Base-by-base conservation (phyloP, 148 eudicot genomes). In the Beta vulgaris region DNA sequence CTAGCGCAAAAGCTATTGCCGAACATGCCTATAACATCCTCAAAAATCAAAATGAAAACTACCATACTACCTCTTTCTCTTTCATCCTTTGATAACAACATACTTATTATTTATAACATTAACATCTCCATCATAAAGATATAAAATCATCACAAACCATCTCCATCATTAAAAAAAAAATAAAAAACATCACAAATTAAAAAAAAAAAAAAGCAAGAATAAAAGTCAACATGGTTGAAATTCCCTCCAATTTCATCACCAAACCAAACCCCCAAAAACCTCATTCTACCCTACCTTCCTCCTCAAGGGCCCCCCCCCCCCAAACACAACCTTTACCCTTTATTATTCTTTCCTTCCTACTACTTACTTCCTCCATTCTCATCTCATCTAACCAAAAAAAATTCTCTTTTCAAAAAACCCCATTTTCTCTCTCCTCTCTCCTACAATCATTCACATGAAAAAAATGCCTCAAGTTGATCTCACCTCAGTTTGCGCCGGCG, bases 401-500 rank as follows among this genome's bases (percentile, higher is more conserved):
- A n/a, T n/a, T n/a, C n/a, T n/a, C n/a, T n/a, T n/a, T 51, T 67
- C 48, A 23, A 32, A 71, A 71, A 32, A 19, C 51, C 48, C 37
- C 54, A 7, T 6, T 18, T 48, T 58, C 72, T 68, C 72, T 65
- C 69, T 32, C 54, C 36, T 72, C 39, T 23, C 48, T 48, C 13
- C n/a, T n/a, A n/a, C n/a, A n/a, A 29, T 13, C 18, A 21, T 7
- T n/a, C n/a, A n/a, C n/a, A n/a, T n/a, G n/a, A n/a, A n/a, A n/a
- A 14, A 16, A 31, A 91, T 91, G 96, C 87, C 92, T 9, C 91
- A 83, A 61, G 88, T 87, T 13, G 93, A 89, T 78, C 80, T 86
- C 1, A 80, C 77, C 57, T 68, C 96, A 0, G 82, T 78, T 18
- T 79, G 80, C 82, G 75, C 82, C 34, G 86, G 86, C 71, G 57